Evolutionary conservation across 2,329 filamentous ascomycete genomes (phyloP).

Genomic region (Huntiella moniliformis): DNA sequence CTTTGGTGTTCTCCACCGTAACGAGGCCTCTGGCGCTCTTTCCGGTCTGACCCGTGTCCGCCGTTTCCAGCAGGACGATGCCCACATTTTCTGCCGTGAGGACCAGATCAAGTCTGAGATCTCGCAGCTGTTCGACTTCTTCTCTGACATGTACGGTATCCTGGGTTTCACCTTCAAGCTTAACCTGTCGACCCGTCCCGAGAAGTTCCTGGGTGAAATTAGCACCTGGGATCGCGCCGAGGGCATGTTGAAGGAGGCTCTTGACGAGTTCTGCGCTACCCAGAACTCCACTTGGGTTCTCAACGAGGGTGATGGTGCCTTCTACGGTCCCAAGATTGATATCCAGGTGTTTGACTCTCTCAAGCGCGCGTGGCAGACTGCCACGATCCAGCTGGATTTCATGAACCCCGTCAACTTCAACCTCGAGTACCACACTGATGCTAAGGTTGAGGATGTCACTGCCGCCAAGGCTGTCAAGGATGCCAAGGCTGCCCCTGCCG

Average conservation of each 20-base stretch:
- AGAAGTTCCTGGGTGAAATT: conserved; percentile 74
- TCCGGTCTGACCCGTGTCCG: conserved; percentile 81
- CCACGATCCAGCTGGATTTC: conserved; percentile 88
- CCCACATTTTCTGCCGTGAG: conserved; percentile 83
- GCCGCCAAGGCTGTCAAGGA: conserved; percentile 14
- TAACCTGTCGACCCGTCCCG: conserved; percentile 76
- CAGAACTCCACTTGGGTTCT: conserved; percentile 60
- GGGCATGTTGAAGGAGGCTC: conserved; percentile 54
- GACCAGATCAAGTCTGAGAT: conserved; percentile 55
- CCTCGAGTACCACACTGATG: conserved; percentile 65
- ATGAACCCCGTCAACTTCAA: conserved; percentile 54
- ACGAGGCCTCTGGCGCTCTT: conserved; percentile 84
- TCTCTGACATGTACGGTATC: conserved; percentile 33
- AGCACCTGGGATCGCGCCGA: conserved; percentile 85
- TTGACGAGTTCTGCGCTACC: conserved; percentile 52
- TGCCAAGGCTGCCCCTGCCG: conserved; percentile 16
- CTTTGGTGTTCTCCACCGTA: conserved; percentile 87
- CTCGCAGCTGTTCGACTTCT: conserved; percentile 57
- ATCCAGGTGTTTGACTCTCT: conserved; percentile 50
- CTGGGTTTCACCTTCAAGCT: conserved; percentile 60
- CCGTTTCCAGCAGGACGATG: conserved; percentile 90
- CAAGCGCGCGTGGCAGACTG: conserved; percentile 47
- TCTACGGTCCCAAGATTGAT: conserved; percentile 97
- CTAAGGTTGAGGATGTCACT: conserved; percentile 22
- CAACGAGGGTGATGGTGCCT: conserved; percentile 88